Evolutionary conservation across 495 filamentous ascomycete genomes (phyloP).

Genomic region (Aspergillus egyptiacus): DNA sequence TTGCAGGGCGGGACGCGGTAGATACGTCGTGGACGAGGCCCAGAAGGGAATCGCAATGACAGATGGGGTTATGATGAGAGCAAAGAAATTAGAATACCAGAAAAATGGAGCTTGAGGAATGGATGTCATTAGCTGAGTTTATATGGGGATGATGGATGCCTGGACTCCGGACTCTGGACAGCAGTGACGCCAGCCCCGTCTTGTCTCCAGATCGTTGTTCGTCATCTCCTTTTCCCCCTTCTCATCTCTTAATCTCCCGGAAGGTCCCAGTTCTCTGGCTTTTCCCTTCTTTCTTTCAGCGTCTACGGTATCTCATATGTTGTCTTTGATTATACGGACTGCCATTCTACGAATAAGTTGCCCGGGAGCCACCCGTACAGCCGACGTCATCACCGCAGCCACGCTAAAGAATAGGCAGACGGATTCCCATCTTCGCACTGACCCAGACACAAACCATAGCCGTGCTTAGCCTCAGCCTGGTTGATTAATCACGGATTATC

Average conservation of each 20-base stretch:
- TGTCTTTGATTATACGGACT: no score
- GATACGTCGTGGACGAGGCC: background rate
- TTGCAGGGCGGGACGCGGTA: constrained; percentile 19
- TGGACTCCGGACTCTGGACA: background rate
- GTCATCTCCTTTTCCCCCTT: constrained; percentile 4
- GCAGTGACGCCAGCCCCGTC: constrained; percentile 1
- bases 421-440: constrained; percentile 18
- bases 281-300: constrained; percentile 1
- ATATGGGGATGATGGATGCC: background rate
- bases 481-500: background rate
- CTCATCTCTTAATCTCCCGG: background rate
- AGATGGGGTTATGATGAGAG: background rate
- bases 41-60: no score
- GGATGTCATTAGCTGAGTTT: background rate
- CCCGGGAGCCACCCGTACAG: no score
- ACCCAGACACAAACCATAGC: constrained; percentile 6
- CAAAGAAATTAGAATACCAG: background rate
- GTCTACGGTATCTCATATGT: background rate
- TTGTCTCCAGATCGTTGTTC: background rate
- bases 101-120: background rate
- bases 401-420: constrained; percentile 21
- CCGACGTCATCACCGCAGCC: constrained; percentile 18
- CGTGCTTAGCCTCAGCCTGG: constrained; percentile 6
- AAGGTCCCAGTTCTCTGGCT: background rate
- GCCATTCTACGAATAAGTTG: no score